Evolutionary conservation across 2,329 filamentous ascomycete species (phyloP), one percentile per base, ranked within the genome.

Genomic region (Immersiporthe knoxdaviesiana): DNA sequence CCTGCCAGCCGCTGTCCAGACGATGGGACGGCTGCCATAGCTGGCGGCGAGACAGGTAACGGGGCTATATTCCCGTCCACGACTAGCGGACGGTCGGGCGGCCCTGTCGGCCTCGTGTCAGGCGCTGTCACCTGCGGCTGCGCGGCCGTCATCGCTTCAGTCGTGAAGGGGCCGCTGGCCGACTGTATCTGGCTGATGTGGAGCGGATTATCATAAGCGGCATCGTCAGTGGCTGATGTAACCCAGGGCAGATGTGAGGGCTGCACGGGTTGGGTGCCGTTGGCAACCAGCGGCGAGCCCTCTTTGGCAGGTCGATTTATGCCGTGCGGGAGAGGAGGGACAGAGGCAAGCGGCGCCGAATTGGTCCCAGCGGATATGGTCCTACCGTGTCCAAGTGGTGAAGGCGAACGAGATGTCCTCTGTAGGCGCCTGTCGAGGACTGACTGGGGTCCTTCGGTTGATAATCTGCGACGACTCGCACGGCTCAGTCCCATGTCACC

Each of bases 401-500:
- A 89, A 16, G 85, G 86, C 6, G 87, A 88, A 18, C 85, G 81
- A 2, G 86, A 88, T 2, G 82, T 82, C 50, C 84, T 81, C 72
- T 81, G 82, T 76, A 87, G 86, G 52, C 85, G 79, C 32, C 84
- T 80, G 66, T 88, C 85, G 8, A 88, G 78, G 32, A 87, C 81
- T 14, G 83, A 82, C 73, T 87, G 86, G 0, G 85, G 84, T 4
- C 84, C 77, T 71, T 88, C 86, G 1, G 84, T 84, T 0, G 86
- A 88, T 14, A 84, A 75, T 16, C 85, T 80, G 39, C 83, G 80
- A 54, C 84, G 80, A 35, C 77, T 79, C 35, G 82, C 79, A 39
- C 76, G 76, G 2, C 78, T 79, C 41, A 78, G 76, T 1, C 79
- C 79, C 16, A 85, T 70, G 67, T 88, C 85, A 1, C 84, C 84